Evolutionary conservation across 768 basidiomycete species (phyloP).

Genomic region (Sistotremastrum niveocremeum): DNA sequence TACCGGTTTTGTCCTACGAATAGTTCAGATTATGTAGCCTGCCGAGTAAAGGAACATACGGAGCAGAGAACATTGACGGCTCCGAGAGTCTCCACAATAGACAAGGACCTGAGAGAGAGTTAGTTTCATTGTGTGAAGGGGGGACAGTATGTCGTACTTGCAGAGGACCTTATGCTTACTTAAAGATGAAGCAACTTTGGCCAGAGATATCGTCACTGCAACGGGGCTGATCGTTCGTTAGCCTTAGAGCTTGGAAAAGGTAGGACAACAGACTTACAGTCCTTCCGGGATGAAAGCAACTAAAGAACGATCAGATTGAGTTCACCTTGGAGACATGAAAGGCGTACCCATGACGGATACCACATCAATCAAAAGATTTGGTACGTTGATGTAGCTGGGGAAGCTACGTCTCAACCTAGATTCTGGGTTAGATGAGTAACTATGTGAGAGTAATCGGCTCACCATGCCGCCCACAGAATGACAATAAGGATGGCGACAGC

Average conservation of each 20-base stretch:
- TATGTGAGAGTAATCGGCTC: neutral
- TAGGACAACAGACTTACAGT: constrained; percentile 10
- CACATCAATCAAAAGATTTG: constrained; percentile 38
- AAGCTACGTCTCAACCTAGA: constrained; percentile 28
- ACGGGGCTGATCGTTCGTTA: constrained; percentile 21
- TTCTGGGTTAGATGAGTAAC: constrained; percentile 12
- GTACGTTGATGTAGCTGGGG: constrained; percentile 33
- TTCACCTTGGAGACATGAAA: neutral
- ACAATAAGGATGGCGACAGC: constrained; percentile 33
- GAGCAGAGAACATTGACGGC: constrained; percentile 40
- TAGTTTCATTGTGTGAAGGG: neutral
- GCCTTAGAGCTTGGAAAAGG: neutral
- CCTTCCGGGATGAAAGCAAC: constrained; percentile 41
- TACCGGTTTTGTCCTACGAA: constrained; percentile 40
- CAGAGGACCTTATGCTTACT: constrained; percentile 38
- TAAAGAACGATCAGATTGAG: neutral
- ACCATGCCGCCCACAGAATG: constrained; percentile 31
- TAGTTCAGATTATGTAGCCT: neutral
- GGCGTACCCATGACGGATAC: constrained; percentile 37
- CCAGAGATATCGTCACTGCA: constrained; percentile 41
- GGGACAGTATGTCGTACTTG: constrained; percentile 13
- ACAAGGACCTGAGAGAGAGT: constrained; percentile 29
- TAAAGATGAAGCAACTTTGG: constrained; percentile 30
- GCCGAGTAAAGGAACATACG: constrained; percentile 8
- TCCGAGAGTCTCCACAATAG: constrained; percentile 56